Conservation (phyloP, 441 rosid species). For the Macaranga tanarius region DNA sequence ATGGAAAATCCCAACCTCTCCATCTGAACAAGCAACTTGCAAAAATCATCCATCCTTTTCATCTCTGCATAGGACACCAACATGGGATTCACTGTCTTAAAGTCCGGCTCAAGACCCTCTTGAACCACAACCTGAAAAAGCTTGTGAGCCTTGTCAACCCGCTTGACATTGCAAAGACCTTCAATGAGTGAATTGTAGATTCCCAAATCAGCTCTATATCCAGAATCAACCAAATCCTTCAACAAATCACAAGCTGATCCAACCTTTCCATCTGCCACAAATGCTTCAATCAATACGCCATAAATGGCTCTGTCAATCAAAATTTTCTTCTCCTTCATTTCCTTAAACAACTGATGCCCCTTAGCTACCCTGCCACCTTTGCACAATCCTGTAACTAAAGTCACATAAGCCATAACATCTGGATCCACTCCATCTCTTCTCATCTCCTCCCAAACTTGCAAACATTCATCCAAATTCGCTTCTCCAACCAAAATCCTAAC, state of each 20-base stretch:
- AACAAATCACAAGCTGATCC: constrained; percentile 67
- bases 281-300: constrained; percentile 61
- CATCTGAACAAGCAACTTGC: constrained; percentile 55
- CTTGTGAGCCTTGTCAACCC: constrained; percentile 70
- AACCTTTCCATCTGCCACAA: constrained; percentile 60
- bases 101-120: constrained; percentile 72
- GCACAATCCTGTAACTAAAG: constrained; percentile 64
- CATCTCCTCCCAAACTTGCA: constrained; percentile 87
- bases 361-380: constrained; percentile 55
- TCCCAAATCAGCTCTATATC: constrained; percentile 80
- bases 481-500: constrained; percentile 49
- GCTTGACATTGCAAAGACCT: constrained; percentile 65
- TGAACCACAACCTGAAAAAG: constrained; percentile 50
- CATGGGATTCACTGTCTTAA: constrained; percentile 63
- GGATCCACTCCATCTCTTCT: constrained; percentile 60
- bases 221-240: constrained; percentile 81
- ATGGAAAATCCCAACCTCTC: constrained; percentile 50
- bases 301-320: constrained; percentile 76
- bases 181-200: constrained; percentile 74
- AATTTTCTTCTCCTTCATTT: constrained; percentile 66
- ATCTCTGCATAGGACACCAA: constrained; percentile 57
- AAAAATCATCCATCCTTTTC: constrained; percentile 52
- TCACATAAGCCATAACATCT: constrained; percentile 84
- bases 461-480: constrained; percentile 68
- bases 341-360: constrained; percentile 65